Percentiles rank a stretch among this genome's conserved stretches.
These are phyloP conservation scores for Monosporascus sp. DNA, from an alignment of 2,329 filamentous ascomycete genomes.

Conservation along the genomic window DNA sequence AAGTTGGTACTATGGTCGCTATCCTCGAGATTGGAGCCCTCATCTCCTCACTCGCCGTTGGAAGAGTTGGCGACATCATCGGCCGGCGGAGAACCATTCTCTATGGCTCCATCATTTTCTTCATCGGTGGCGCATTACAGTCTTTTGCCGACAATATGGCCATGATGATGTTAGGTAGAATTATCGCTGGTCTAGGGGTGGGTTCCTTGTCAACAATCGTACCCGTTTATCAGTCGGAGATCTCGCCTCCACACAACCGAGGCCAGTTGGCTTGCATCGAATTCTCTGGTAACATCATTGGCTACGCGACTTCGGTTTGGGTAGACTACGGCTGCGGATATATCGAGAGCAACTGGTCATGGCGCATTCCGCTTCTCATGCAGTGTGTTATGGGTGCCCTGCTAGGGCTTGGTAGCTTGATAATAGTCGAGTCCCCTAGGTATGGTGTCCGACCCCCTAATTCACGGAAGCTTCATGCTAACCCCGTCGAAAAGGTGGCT, in stretches of 20 bases:
- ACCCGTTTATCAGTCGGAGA: conserved; percentile 90
- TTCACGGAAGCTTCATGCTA: conserved; percentile 13
- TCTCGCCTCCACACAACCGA: conserved; percentile 92
- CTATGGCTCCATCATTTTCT: conserved; percentile 88
- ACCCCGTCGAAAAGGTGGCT: conserved; percentile 66
- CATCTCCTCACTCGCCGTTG: conserved; percentile 80
- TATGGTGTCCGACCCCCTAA: conserved; percentile 32
- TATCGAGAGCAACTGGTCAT: conserved; percentile 79
- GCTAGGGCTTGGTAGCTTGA: conserved; percentile 76
- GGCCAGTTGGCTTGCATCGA: conserved; percentile 96
- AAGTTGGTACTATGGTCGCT: conserved; percentile 95
- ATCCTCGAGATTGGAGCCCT: conserved; percentile 94
- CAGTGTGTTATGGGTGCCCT: conserved; percentile 92
- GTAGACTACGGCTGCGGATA: conserved; percentile 96
- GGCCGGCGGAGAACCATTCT: conserved; percentile 86
- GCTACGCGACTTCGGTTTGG: conserved; percentile 96
- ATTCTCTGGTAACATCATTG: conserved; percentile 94
- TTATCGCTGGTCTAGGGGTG: conserved; percentile 80
- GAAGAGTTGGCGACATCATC: conserved; percentile 84
- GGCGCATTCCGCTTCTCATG: conserved; percentile 84
- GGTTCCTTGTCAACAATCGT: conserved; percentile 89
- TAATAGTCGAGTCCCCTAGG: conserved; percentile 96
- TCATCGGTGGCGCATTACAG: conserved; percentile 77
- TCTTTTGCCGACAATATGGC: conserved; percentile 75
- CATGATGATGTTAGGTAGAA: conserved; percentile 82